Percentiles rank a stretch among this genome's conserved stretches.
These are phyloP conservation scores for Chaetomium fimeti DNA, from an alignment of 495 filamentous ascomycete genomes.

Conservation along the genomic window DNA sequence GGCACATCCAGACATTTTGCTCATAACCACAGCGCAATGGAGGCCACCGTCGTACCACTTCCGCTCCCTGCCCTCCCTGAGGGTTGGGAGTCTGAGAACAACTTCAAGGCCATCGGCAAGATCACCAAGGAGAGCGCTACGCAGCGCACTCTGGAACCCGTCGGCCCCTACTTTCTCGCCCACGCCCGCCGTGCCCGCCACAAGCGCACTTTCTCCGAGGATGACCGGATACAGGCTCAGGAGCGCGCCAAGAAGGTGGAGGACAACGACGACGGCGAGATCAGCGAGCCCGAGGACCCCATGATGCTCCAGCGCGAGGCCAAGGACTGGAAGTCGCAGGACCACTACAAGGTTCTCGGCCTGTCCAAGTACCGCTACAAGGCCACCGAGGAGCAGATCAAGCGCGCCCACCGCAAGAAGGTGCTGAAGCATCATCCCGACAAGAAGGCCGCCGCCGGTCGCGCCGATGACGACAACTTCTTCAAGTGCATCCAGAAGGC, in stretches of 20 bases:
- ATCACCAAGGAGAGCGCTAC: conserved; percentile 62
- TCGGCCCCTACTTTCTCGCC: conserved; percentile 95
- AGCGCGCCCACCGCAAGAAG: conserved; percentile 98
- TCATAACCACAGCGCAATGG: conserved; percentile 38
- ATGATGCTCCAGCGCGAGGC: conserved; percentile 88
- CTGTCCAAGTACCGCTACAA: conserved; percentile 85
- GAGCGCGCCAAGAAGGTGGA: conserved; percentile 93
- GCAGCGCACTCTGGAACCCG: conserved; percentile 85
- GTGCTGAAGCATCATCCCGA: conserved; percentile 97
- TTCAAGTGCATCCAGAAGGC: conserved; percentile 99
- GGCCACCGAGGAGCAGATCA: conserved; percentile 97
- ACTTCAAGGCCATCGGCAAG: conserved; percentile 77
- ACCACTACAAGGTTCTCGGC: conserved; percentile 97
- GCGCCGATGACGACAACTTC: conserved; percentile 91
- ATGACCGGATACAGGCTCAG: conserved; percentile 94
- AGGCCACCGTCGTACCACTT: conserved; percentile 39
- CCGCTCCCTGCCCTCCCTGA: conserved; percentile 74
- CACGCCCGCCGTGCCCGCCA: conserved; percentile 95
- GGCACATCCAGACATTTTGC: conserved; percentile 12
- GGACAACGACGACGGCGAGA: conserved; percentile 83
- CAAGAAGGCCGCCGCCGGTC: conserved; percentile 90
- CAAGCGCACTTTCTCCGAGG: conserved; percentile 96
- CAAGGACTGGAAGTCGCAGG: conserved; percentile 99
- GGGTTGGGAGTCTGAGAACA: conserved; percentile 84
- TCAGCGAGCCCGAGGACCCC: conserved; percentile 88